Conservation (phyloP, 352 stramenopile species). For the Phytophthora rubi region DNA sequence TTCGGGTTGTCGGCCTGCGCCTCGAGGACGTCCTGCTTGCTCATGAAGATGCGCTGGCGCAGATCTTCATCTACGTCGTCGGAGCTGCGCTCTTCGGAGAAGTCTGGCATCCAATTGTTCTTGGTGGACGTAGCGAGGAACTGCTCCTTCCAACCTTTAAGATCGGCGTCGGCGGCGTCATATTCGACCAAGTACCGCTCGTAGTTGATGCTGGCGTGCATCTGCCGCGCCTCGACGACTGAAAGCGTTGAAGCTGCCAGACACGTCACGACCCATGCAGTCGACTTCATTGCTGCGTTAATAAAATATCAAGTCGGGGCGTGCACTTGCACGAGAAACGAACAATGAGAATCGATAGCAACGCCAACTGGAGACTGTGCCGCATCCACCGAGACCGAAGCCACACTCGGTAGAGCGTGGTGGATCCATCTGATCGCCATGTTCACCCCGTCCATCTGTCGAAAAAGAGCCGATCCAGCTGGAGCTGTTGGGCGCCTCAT, state of each 20-base stretch:
- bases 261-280: constrained; percentile 20
- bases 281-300: constrained; percentile 20
- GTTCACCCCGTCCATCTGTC: constrained; percentile 21
- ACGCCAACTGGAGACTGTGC: background rate
- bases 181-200: constrained; percentile 43
- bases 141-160: constrained; percentile 25
- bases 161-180: constrained; percentile 24
- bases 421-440: constrained; percentile 27
- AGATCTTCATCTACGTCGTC: constrained; percentile 39
- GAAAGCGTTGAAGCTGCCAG: constrained; percentile 19
- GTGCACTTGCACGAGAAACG: constrained; percentile 22
- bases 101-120: constrained; percentile 36
- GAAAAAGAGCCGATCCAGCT: constrained; percentile 21
- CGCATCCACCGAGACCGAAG: constrained; percentile 23
- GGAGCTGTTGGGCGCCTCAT: constrained; percentile 4
- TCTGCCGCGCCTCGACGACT: constrained; percentile 14
- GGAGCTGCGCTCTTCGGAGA: constrained; percentile 30
- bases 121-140: constrained; percentile 19
- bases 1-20: constrained; percentile 36
- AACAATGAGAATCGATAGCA: constrained; percentile 24
- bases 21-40: constrained; percentile 36
- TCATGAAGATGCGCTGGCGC: constrained; percentile 43
- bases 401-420: constrained; percentile 6
- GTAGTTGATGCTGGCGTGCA: constrained; percentile 48
- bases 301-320: constrained; percentile 9